phyloP scores from a whole-genome alignment of 129 eudicot genomes.

The Scalesia atractyloides region DNA sequence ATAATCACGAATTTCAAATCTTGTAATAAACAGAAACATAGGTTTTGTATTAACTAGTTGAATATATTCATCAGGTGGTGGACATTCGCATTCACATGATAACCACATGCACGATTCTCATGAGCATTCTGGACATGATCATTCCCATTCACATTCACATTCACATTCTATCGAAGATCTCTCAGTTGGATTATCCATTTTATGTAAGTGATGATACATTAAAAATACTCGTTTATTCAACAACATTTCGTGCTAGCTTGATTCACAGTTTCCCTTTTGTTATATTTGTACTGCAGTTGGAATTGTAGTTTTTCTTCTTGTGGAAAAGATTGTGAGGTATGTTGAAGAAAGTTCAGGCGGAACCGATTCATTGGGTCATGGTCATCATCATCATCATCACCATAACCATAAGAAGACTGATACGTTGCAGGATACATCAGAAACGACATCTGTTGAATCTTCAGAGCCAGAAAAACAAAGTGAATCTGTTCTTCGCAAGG shows the following conservation, averaged over 20 bases:
- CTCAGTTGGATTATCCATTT: constrained; percentile 76
- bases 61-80: constrained; percentile 60
- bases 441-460: constrained; percentile 36
- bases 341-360: constrained; percentile 82
- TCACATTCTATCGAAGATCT: constrained; percentile 91
- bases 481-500: constrained; percentile 64
- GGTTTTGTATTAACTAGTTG: neutral
- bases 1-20: neutral
- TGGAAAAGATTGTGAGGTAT: constrained; percentile 88
- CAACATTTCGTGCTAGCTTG: neutral
- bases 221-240: constrained; percentile 4
- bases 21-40: neutral
- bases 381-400: constrained; percentile 89
- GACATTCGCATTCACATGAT: constrained; percentile 77
- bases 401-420: constrained; percentile 68
- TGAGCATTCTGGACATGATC: constrained; percentile 49
- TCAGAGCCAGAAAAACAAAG: constrained; percentile 35
- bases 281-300: constrained; percentile 66
- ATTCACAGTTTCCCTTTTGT: neutral
- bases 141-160: constrained; percentile 55
- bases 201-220: constrained; percentile 50
- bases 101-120: constrained; percentile 48
- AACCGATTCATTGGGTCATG: constrained; percentile 44
- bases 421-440: constrained; percentile 41
- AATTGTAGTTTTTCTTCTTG: constrained; percentile 83